Evolutionary conservation across 2,329 filamentous ascomycete species (phyloP), one percentile per base, ranked within the genome.

Genomic region (Ceratocystis variospora): DNA sequence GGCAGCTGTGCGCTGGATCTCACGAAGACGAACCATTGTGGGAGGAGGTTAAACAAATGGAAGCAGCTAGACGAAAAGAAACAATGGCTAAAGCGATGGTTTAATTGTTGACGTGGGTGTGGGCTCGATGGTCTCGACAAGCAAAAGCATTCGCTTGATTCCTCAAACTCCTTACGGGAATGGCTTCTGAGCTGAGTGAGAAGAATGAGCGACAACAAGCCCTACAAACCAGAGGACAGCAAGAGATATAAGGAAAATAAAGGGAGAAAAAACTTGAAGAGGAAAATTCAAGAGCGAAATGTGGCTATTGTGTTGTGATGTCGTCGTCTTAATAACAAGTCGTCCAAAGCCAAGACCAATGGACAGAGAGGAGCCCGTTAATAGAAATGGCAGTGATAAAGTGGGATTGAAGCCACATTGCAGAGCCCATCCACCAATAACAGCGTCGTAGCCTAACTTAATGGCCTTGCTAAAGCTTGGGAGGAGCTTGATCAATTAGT

Each of bases 1-100:
- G 73, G 93, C 89, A 76, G 93, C 94, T 73, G 94, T 99, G 78
- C 94, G 86, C 76, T 91, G 89, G 74, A 99, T 95, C 81, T 97
- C 92, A 81, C 93, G 86, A 77, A 97, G 82, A 79, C 91, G 89
- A 78, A 96, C 93, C 94, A 99, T 99, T 76, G 71, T 78, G 74
- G 72, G 48, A 17, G 68, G 48, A 28, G 68, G 67, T 63, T 61
- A 37, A 31, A 59, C 19, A 37, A 12, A 28, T 4, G 10, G 19
- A 15, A 25, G 48, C 37, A 41, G 12, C 10, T 41, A 41, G 48
- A 25, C 48, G 48, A n/a, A 28, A 5, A 65, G 61, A 37, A 62
- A 46, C 25, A 55, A 63, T 53, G 28, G 37, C 17, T 65, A 61
- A 19, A 22, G 48, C 8, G n/a, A 19, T 53, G 5, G 15, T 25